Base-by-base conservation (phyloP, 768 basidiomycete genomes). In the Kwoniella europaea region DNA sequence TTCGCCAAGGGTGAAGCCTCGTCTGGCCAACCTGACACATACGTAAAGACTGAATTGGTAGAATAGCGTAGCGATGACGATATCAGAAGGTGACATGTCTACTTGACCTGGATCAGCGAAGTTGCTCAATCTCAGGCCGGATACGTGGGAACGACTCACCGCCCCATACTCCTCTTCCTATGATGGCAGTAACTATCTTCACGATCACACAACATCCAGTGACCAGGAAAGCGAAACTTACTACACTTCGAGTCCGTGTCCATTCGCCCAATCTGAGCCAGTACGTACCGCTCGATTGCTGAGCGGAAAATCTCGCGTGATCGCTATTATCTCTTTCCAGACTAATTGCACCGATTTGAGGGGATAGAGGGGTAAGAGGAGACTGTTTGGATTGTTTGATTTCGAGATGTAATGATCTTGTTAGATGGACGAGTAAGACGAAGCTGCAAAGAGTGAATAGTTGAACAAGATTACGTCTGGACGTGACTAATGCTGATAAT, bases 1-100 rank as follows among this genome's bases (percentile, higher is more conserved):
- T 82, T 99, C 97, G 42, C 97, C 97, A 1, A 99, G 87, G 0
- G 95, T 98, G 84, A 98, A 95, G 12, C 92, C 92, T n/a, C 91
- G 88, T 76, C 97, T 91, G 4, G 94, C 95, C 55, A 99, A 87
- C 24, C 97, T 88, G 53, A 97, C 87, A 53, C 92, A 91, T 58
- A 91, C 86, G 82, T 98, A 99, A 57, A 98, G 86, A 62, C 93
- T 89, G 79, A 94, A 91, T 81, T 98, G 97, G 82, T 91, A 97
- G 84, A 95, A 93, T 54, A 91, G 79, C 1, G 93, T 89, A 44
- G 88, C 88, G 24, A 91, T 85, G 15, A 88, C 84, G 66, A 92
- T 86, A 76, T 98, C 95, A 67, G 92, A 88, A 71, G 88, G 86
- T 71, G 88, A 90, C 79, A 95, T 85, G 83, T 93, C 94, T 96